These are phyloP conservation scores for Candida pseudocylindracea DNA, from an alignment of 1,139 yeast species.

Conservation along the genomic window DNA sequence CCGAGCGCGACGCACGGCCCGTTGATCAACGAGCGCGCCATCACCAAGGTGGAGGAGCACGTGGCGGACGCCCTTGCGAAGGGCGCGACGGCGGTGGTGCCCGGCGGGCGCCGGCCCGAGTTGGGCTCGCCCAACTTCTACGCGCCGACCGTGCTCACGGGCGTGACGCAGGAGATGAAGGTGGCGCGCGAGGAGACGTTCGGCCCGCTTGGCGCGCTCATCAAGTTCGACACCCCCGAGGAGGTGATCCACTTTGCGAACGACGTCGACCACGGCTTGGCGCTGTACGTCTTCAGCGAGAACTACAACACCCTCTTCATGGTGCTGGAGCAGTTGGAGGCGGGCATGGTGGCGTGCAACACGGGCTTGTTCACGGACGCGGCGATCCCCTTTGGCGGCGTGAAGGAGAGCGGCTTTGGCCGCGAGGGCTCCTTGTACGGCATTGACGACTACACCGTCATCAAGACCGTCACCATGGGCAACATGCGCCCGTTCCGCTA, in stretches of 20 bases:
- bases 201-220: conserved; percentile 22
- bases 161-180: conserved; percentile 26
- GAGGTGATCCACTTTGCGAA: conserved; percentile 17
- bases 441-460: conserved; percentile 45
- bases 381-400: conserved; percentile 63
- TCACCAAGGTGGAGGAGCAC: conserved; percentile 48
- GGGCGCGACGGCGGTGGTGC: conserved; percentile 43
- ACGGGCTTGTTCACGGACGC: conserved; percentile 54
- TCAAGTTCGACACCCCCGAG: conserved; percentile 16
- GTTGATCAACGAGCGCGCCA: conserved; percentile 42
- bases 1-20: conserved; percentile 61
- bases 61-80: conserved; percentile 52
- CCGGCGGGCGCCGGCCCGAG: conserved; percentile 46
- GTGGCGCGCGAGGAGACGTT: conserved; percentile 21
- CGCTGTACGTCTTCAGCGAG: conserved; percentile 59
- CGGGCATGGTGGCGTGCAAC: conserved; percentile 71
- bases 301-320: conserved; percentile 38
- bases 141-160: conserved; percentile 49
- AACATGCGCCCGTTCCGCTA: conserved; percentile 4
- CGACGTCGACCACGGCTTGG: conserved; percentile 26
- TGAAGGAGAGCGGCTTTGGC: conserved; percentile 64
- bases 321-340: conserved; percentile 47
- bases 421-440: conserved; percentile 68
- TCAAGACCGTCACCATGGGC: conserved; percentile 38
- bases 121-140: conserved; percentile 59